Percentiles rank a stretch among this genome's conserved stretches.
These are phyloP conservation scores for Citrus medica DNA, from an alignment of 345 rosid genomes.

Conservation along the genomic window DNA sequence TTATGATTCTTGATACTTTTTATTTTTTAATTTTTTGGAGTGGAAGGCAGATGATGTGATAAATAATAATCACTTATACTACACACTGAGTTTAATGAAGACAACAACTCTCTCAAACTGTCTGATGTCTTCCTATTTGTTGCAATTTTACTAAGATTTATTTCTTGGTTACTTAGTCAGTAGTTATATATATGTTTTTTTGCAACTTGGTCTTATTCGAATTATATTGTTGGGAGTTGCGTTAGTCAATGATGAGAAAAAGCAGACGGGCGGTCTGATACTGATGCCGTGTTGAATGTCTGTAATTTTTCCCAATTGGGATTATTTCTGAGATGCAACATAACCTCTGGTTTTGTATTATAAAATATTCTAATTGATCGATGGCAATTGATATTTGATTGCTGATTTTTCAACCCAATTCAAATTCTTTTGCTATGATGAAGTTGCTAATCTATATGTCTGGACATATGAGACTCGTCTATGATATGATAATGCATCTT, in stretches of 20 bases:
- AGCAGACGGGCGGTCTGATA: constrained; percentile 95
- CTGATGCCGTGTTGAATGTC: constrained; percentile 91
- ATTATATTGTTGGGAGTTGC: background rate
- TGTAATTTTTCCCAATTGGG: constrained; percentile 45
- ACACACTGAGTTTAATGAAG: constrained; percentile 50
- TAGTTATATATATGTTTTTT: background rate
- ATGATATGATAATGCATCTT: constrained; percentile 40
- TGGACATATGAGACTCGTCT: constrained; percentile 54
- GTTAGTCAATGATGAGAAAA: constrained; percentile 55
- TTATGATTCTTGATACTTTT: background rate
- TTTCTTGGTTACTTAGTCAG: background rate
- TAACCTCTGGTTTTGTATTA: too few species aligned
- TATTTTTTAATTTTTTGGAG: too few species aligned
- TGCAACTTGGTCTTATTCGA: too few species aligned
- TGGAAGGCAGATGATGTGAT: constrained; percentile 52
- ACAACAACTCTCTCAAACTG: constrained; percentile 42
- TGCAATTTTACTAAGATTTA: too few species aligned
- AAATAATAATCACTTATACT: constrained; percentile 35
- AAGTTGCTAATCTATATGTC: constrained; percentile 49
- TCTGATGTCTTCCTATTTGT: constrained; percentile 46
- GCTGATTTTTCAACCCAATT: background rate
- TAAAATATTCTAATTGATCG: too few species aligned
- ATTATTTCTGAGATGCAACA: constrained; percentile 50
- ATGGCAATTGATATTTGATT: background rate
- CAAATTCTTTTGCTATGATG: constrained; percentile 38